Evolutionary conservation across 1,284 basidiomycete genomes (phyloP), one percentile per base, ranked within the genome.

Genomic region (Nidula niveotomentosa): DNA sequence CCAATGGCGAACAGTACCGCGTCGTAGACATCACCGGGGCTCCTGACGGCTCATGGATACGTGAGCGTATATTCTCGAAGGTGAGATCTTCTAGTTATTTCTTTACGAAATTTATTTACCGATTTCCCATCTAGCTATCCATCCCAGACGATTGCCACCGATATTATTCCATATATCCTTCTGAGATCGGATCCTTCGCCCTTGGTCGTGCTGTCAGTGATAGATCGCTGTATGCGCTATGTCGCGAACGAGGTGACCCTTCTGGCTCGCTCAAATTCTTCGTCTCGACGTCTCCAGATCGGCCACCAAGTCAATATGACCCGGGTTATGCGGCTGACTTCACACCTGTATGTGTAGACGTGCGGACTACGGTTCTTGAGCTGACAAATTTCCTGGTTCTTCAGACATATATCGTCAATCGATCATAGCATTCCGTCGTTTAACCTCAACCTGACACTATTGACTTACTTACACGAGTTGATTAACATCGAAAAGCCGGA

Each of bases 131-230:
- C 34, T 58, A 92, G 88, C 71, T 93, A 44, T 83, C 82, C 60
- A 91, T 93, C 55, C 78, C 86, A 23, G 90, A 91, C 63, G 87
- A 91, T 59, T 81, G 84, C 53, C 84, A 88, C 60, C 64, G 76
- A 0, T 76, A 75, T 15, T 84, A 85, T 62, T 82, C 81, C 1
- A 83, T 94, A 61, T 90, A 86, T 67, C 84, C 83, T 30, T 90
- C 90, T 2, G 85, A 90, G 66, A 83, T 91, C 51, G 88, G 87
- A 35, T 79, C 81, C 8, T 84, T 78, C 58, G 85, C 87, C 6
- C 75, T 87, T 37, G 80, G 85, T 13, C 77, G 75, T 5, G 78
- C 88, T 1, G 69, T 93, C 43, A 74, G 76, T 12, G 82, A 88
- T 59, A 75, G 81, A 7, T 73, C 78, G 48, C 71, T 93, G 12